A percentile compares a stretch with the other conserved stretches of the same genome.
Evolutionary conservation across 306 rosid genomes (phyloP).

Genomic region (Castanea mollissima): DNA sequence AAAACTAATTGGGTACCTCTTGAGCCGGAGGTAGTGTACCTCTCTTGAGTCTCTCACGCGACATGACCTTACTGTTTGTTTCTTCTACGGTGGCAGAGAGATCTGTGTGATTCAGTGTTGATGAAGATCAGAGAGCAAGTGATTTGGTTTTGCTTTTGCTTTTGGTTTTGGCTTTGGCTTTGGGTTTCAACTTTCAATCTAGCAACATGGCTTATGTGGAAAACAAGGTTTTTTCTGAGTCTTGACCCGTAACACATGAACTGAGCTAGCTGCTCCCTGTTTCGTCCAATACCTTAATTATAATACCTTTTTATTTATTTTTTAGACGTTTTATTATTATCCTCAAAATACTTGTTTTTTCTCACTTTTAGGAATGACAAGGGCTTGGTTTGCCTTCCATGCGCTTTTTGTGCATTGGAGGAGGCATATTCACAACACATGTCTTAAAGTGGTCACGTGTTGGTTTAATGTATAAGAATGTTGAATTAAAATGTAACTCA

Average conservation of each 20-base stretch:
- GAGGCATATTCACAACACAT: accelerated
- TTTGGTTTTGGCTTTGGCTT: background rate
- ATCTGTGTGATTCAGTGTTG: background rate
- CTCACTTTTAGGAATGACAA: too few species aligned
- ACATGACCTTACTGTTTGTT: slow-evolving; percentile 35
- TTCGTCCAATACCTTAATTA: too few species aligned
- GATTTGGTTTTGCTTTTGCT: background rate
- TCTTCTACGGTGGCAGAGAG: slow-evolving; percentile 17
- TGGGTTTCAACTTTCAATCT: background rate
- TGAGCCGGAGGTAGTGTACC: slow-evolving; percentile 73
- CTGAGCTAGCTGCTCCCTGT: too few species aligned
- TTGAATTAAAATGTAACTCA: too few species aligned
- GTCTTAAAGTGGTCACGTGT: too few species aligned
- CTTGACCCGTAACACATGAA: too few species aligned
- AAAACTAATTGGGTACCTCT: slow-evolving; percentile 42
- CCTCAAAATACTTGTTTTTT: too few species aligned
- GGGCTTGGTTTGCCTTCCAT: too few species aligned
- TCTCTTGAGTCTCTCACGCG: slow-evolving; percentile 66
- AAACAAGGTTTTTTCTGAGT: too few species aligned
- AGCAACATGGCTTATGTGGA: background rate
- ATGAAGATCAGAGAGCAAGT: background rate
- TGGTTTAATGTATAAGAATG: accelerated
- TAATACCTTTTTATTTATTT: too few species aligned
- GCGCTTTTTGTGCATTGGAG: too few species aligned
- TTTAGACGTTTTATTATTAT: too few species aligned